Evolutionary conservation across 2,329 filamentous ascomycete species (phyloP).

Genomic region (Ophiostoma quercus): DNA sequence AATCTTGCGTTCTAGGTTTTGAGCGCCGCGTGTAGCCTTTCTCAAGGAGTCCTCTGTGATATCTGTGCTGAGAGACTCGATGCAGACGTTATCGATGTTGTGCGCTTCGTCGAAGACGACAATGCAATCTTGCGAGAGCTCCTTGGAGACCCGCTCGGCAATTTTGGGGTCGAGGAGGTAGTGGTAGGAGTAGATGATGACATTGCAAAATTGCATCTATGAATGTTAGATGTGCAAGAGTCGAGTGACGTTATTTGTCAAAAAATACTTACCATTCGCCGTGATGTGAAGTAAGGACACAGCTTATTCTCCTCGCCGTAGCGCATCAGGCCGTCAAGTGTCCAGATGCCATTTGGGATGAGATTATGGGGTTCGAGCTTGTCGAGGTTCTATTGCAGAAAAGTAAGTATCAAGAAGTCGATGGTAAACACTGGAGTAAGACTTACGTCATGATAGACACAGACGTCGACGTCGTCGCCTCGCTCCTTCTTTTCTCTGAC

Average conservation of each 20-base stretch:
- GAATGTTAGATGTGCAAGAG: not conserved
- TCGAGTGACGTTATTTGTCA: not conserved
- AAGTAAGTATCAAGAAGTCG: not conserved
- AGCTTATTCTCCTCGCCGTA: conserved; percentile 96
- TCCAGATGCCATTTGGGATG: conserved; percentile 92
- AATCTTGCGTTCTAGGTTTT: conserved; percentile 86
- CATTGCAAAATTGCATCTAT: conserved; percentile 96
- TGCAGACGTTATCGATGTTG: conserved; percentile 99
- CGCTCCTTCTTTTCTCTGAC: conserved; percentile 96
- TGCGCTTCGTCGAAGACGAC: conserved; percentile 98
- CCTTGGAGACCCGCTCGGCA: conserved; percentile 70
- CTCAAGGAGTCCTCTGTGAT: conserved; percentile 91
- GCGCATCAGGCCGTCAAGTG: conserved; percentile 77
- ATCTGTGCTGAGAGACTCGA: conserved; percentile 94
- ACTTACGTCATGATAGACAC: conserved; percentile 84
- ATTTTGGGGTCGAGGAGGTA: conserved; percentile 98
- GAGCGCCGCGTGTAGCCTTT: conserved; percentile 83
- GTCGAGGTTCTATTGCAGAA: conserved; percentile 67
- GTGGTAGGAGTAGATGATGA: conserved; percentile 99
- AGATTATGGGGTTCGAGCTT: conserved; percentile 91
- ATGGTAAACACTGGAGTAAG: not conserved
- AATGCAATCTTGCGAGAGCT: conserved; percentile 96
- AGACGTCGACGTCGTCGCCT: conserved; percentile 89
- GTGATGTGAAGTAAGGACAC: conserved; percentile 93
- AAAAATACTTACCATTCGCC: conserved; percentile 67